Percentiles rank a stretch among this genome's conserved stretches.
Conservation (phyloP, 2,329 filamentous ascomycete genomes). For the Paraphaeosphaeria sporulosa region DNA sequence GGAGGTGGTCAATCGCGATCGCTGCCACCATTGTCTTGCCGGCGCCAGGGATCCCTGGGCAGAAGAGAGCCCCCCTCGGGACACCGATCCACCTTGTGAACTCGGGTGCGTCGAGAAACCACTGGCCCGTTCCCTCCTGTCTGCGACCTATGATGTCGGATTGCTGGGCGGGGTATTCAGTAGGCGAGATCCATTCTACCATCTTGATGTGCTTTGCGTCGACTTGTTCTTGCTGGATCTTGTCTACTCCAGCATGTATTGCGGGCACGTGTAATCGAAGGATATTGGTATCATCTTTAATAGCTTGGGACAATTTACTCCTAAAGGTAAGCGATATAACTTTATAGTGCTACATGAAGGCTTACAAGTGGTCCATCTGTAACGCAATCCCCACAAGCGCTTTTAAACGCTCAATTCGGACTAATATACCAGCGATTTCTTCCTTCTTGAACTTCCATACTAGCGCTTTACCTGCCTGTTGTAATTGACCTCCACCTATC, state of each 20-base stretch:
- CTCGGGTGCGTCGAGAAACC: slow-evolving; percentile 51
- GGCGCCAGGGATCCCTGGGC: neutral
- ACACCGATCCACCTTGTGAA: slow-evolving; percentile 9
- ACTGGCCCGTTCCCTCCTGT: slow-evolving; percentile 50
- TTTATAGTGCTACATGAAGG: slow-evolving; percentile 9
- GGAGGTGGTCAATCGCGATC: neutral
- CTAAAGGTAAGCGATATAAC: slow-evolving; percentile 12
- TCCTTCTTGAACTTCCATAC: slow-evolving; percentile 27
- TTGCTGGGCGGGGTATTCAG: slow-evolving; percentile 17
- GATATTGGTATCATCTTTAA: slow-evolving; percentile 14
- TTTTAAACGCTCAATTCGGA: slow-evolving; percentile 26
- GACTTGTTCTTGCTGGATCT: neutral
- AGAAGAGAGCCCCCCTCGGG: slow-evolving; percentile 36
- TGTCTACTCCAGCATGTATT: slow-evolving; percentile 6
- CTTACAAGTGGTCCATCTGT: slow-evolving; percentile 18
- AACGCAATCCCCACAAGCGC: slow-evolving; percentile 22
- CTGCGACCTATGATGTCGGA: slow-evolving; percentile 17
- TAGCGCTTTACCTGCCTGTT: slow-evolving; percentile 16
- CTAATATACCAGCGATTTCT: slow-evolving; percentile 24
- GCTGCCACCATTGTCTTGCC: neutral
- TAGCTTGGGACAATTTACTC: slow-evolving; percentile 25
- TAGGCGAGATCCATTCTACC: slow-evolving; percentile 23
- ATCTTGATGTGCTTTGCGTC: slow-evolving; percentile 9
- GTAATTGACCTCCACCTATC: slow-evolving; percentile 18
- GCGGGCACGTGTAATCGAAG: slow-evolving; percentile 5